Conservation (phyloP, 2,329 filamentous ascomycete species). For the Diaporthe ilicicola region DNA sequence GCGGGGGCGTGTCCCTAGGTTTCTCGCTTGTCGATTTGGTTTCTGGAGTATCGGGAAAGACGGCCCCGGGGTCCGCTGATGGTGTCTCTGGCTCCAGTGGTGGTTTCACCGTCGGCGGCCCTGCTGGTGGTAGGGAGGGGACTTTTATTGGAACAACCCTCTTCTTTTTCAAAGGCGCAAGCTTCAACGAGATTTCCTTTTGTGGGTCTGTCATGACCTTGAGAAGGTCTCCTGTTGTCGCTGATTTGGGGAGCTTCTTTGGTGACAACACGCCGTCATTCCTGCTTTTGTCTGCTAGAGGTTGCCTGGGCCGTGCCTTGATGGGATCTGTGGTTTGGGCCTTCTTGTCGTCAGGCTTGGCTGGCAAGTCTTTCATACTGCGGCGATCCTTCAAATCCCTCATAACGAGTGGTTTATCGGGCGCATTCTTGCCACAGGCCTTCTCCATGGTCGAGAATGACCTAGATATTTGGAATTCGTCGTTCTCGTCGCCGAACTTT, state of each 20-base stretch:
- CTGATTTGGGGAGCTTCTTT: slow-evolving; percentile 55
- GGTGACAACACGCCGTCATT: slow-evolving; percentile 69
- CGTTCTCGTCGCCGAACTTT: slow-evolving; percentile 66
- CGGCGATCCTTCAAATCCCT: slow-evolving; percentile 47
- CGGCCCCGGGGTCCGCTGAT: slow-evolving; percentile 50
- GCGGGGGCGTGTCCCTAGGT: slow-evolving; percentile 66
- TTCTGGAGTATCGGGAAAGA: slow-evolving; percentile 60
- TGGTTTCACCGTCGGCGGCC: slow-evolving; percentile 35
- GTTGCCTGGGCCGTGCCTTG: slow-evolving; percentile 50
- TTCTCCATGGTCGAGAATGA: slow-evolving; percentile 44
- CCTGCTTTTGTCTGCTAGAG: slow-evolving; percentile 65
- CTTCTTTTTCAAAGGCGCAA: slow-evolving; percentile 37
- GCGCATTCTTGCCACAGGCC: slow-evolving; percentile 32
- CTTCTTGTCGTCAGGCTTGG: slow-evolving; percentile 51
- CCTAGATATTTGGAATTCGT: slow-evolving; percentile 45
- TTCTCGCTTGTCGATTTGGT: slow-evolving; percentile 46
- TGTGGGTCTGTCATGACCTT: slow-evolving; percentile 38
- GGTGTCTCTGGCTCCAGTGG: slow-evolving; percentile 42
- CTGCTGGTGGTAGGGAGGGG: slow-evolving; percentile 34
- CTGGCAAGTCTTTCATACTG: slow-evolving; percentile 56
- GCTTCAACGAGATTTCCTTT: slow-evolving; percentile 29
- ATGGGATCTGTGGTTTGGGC: slow-evolving; percentile 37
- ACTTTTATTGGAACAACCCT: slow-evolving; percentile 42
- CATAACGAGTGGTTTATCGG: slow-evolving; percentile 34
- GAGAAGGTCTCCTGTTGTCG: slow-evolving; percentile 39